Evolutionary conservation across 768 basidiomycete genomes (phyloP), one percentile per base, ranked within the genome.

Genomic region (Lentinus tigrinus): DNA sequence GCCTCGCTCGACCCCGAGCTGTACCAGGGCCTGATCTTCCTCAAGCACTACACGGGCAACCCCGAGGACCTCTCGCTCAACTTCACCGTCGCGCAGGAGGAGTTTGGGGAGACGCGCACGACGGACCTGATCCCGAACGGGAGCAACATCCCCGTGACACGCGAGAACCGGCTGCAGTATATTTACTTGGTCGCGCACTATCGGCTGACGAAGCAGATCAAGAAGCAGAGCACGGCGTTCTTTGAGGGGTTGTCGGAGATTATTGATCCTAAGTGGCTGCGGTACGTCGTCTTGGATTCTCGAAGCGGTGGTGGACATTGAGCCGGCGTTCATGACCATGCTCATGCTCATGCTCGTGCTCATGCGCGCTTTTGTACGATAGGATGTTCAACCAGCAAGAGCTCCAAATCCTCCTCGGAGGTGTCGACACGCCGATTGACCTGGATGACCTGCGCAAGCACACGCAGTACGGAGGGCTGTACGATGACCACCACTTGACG

Each of bases 361-460:
- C 16, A 34, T 14, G 36, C 23, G 49, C 42, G 24, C 57, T 19
- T 3, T 17, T 0, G 24, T 17, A 23, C 7, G 7, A 26, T 60
- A 91, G 93, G 44, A 95, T 98, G 92, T 99, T 98, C 75, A 96
- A 98, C 71, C 95, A 96, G 63, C 90, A 93, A 69, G 97, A 98
- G 72, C 78, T 98, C 3, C 94, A 95, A 69, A 88, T 96, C 47
- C 77, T 98, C 1, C 79, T 99, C 6, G 95, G 95, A 0, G 94
- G 93, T 7, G 89, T 91, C 31, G 89, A 95, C 58, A 78, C 91
- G 0, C 88, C 89, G 0, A 87, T 96, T 47, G 90, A 95, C 67
- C 62, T 98, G 8, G 85, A 88, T 16, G 95, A 99, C 71, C 72
- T 98, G 57, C 77, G 86, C 56, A 66, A 70, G 9, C 78, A 98